Evolutionary conservation across 2,329 filamentous ascomycete genomes (phyloP).

Genomic region (Daldinia sp.): DNA sequence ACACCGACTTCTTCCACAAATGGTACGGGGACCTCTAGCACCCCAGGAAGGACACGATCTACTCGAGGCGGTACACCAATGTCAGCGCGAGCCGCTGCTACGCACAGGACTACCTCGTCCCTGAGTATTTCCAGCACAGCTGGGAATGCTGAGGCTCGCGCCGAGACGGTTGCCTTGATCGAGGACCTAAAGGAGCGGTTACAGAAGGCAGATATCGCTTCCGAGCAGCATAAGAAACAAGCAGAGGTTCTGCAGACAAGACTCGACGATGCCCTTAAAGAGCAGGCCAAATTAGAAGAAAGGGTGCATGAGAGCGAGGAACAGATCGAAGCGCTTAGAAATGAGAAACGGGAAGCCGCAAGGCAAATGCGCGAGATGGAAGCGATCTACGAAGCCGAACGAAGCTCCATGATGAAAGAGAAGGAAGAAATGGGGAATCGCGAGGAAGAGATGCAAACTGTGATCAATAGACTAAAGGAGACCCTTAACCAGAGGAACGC

Average conservation of each 20-base stretch:
- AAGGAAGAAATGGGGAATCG: constrained; percentile 87
- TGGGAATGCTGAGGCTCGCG: constrained; percentile 78
- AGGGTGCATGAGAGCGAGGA: constrained; percentile 87
- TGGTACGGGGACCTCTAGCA: constrained; percentile 54
- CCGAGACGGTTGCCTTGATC: constrained; percentile 81
- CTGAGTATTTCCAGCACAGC: constrained; percentile 59
- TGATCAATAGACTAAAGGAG: constrained; percentile 93
- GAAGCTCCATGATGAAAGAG: constrained; percentile 87
- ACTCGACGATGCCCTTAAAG: constrained; percentile 84
- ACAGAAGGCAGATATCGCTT: constrained; percentile 80
- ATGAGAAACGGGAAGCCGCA: constrained; percentile 85
- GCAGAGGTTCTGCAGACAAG: constrained; percentile 85
- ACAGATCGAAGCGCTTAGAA: constrained; percentile 81
- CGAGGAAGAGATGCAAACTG: constrained; percentile 90
- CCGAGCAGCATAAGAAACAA: constrained; percentile 86
- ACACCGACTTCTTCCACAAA: constrained; percentile 61
- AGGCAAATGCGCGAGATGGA: constrained; percentile 92
- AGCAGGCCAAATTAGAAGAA: constrained; percentile 90
- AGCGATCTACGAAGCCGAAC: constrained; percentile 90
- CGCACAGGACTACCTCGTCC: constrained; percentile 67
- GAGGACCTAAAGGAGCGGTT: constrained; percentile 88
- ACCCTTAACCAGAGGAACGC: constrained; percentile 77
- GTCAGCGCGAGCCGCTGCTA: constrained; percentile 78
- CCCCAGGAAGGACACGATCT: constrained; percentile 71
- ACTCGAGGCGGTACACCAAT: constrained; percentile 74